A percentile compares a stretch with the other conserved stretches of the same genome.
Evolutionary conservation across 768 basidiomycete species (phyloP).

Genomic region (Boletus reticuloceps): DNA sequence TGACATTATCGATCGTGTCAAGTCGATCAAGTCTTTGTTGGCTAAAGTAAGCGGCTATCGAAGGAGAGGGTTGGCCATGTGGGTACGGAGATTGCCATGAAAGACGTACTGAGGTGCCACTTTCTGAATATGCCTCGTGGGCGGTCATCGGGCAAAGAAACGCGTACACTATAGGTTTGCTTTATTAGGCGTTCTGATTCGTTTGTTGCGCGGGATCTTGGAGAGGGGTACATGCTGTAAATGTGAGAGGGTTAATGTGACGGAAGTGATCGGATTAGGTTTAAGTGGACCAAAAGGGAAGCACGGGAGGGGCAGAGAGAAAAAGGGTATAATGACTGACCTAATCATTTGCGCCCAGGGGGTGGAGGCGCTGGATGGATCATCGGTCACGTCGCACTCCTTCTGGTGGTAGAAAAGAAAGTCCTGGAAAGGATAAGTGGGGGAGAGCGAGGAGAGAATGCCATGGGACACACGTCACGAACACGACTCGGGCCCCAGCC

Average conservation of each 20-base stretch:
- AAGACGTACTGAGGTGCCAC: slow-evolving; percentile 51
- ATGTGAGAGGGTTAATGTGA: slow-evolving; percentile 15
- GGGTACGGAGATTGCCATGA: slow-evolving; percentile 31
- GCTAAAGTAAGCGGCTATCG: slow-evolving; percentile 79
- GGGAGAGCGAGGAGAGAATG: not conserved
- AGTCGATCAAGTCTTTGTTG: slow-evolving; percentile 71
- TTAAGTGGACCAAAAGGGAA: slow-evolving; percentile 25
- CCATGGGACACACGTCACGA: slow-evolving; percentile 37
- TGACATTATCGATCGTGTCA: slow-evolving; percentile 68
- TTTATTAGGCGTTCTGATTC: slow-evolving; percentile 48
- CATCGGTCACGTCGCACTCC: slow-evolving; percentile 40
- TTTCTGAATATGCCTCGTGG: slow-evolving; percentile 43
- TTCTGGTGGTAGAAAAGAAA: slow-evolving; percentile 58
- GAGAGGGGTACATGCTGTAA: slow-evolving; percentile 37
- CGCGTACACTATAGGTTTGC: slow-evolving; percentile 53
- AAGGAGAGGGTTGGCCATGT: slow-evolving; percentile 6
- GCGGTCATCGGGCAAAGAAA: slow-evolving; percentile 44
- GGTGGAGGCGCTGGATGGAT: slow-evolving; percentile 48
- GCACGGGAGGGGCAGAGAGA: slow-evolving; percentile 1
- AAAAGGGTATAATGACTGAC: slow-evolving; percentile 35
- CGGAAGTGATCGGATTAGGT: slow-evolving; percentile 31
- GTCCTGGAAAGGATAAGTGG: slow-evolving; percentile 35
- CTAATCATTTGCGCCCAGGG: slow-evolving; percentile 77
- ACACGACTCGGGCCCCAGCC: slow-evolving; percentile 84
- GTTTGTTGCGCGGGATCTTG: slow-evolving; percentile 38